Conservation (phyloP, 202 grass and related monocot genomes). For the Hordeum pubiflorum region DNA sequence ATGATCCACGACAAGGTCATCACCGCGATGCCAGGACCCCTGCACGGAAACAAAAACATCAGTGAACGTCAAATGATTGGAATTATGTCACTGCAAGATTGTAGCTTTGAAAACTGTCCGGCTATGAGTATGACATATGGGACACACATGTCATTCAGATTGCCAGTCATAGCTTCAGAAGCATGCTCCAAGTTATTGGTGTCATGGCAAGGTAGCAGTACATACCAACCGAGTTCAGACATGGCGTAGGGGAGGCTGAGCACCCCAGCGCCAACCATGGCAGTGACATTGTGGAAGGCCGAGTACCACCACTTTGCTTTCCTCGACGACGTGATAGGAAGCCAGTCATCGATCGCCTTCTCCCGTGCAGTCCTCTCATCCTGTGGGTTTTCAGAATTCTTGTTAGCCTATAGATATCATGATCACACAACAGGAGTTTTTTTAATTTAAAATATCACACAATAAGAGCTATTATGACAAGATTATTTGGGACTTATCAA, state of each 20-base stretch:
- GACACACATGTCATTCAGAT: not conserved
- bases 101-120: not conserved
- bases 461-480: not conserved
- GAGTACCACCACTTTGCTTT: conserved; percentile 94
- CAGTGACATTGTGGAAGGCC: conserved; percentile 88
- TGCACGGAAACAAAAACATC: not conserved
- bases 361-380: conserved; percentile 31
- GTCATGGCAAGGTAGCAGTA: not conserved
- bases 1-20: conserved; percentile 27
- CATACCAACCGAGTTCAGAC: conserved; percentile 74
- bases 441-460: too few relatives aligned
- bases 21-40: conserved; percentile 4
- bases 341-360: conserved; percentile 57
- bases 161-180: not conserved
- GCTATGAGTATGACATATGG: not conserved
- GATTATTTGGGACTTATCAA: not conserved
- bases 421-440: not conserved
- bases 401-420: not conserved
- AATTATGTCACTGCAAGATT: not conserved
- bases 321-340: conserved; percentile 69
- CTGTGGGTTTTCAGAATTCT: not conserved
- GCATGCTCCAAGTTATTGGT: not conserved
- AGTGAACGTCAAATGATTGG: not conserved
- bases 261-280: conserved; percentile 85
- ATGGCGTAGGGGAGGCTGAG: conserved; percentile 72